Percentiles rank a stretch among this genome's conserved stretches.
phyloP scores from a whole-genome alignment of 2,329 filamentous ascomycete genomes.

The Alternaria rosae region DNA sequence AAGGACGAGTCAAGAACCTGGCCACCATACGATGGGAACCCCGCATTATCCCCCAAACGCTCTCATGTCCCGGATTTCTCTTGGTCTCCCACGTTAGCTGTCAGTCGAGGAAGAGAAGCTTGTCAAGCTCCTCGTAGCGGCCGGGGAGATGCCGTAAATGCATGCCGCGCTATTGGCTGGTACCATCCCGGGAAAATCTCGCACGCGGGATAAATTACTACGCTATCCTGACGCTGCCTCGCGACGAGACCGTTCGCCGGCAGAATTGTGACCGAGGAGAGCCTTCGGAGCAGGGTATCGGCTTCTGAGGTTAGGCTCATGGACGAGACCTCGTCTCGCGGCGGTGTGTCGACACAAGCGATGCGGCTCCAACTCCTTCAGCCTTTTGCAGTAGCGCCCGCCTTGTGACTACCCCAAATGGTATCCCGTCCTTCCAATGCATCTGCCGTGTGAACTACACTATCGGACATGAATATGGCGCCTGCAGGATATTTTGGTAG shows the following conservation, averaged over 20 bases:
- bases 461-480: constrained; percentile 66
- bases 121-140: not conserved
- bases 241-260: constrained; percentile 10
- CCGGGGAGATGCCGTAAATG: not conserved
- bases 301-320: constrained; percentile 7
- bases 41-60: constrained; percentile 16
- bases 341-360: constrained; percentile 16
- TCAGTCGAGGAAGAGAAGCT: not conserved
- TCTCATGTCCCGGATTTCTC: constrained; percentile 6
- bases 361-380: constrained; percentile 50
- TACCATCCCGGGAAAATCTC: not conserved
- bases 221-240: constrained; percentile 7
- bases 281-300: not conserved
- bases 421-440: constrained; percentile 56
- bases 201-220: constrained; percentile 1
- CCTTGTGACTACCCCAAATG: constrained; percentile 58
- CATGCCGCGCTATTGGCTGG: not conserved
- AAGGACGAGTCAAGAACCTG: constrained; percentile 9
- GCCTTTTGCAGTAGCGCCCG: constrained; percentile 61
- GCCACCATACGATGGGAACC: constrained; percentile 2
- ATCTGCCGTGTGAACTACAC: constrained; percentile 32
- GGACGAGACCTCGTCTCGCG: constrained; percentile 23
- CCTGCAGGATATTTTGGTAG: constrained; percentile 60
- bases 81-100: not conserved
- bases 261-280: constrained; percentile 1